Evolutionary conservation across 2,329 filamentous ascomycete species (phyloP).

Genomic region (Parastagonospora avenae): DNA sequence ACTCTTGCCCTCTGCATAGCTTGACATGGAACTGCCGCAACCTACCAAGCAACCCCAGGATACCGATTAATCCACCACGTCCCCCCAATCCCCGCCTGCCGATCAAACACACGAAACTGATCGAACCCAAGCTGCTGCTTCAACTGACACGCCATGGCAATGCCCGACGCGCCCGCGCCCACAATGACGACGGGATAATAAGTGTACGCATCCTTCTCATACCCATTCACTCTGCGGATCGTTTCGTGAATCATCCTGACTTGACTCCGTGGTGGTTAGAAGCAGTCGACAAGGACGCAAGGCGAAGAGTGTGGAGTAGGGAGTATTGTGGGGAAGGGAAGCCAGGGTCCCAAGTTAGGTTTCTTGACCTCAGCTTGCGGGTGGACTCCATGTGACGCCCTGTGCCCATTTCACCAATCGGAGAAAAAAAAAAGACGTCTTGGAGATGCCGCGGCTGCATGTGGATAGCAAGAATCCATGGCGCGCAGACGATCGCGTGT

Average conservation of each 20-base stretch:
- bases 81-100: constrained; percentile 62
- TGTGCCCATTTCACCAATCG: too few relatives aligned
- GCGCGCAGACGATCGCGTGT: too few relatives aligned
- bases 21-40: neutral
- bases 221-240: constrained; percentile 46
- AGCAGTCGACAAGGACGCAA: neutral
- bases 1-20: neutral
- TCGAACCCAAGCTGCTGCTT: constrained; percentile 63
- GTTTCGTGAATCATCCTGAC: constrained; percentile 37
- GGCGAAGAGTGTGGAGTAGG: too few relatives aligned
- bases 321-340: too few relatives aligned
- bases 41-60: constrained; percentile 49
- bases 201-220: constrained; percentile 46
- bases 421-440: too few relatives aligned
- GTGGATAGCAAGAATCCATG: too few relatives aligned
- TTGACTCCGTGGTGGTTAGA: neutral
- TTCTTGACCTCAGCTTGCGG: too few relatives aligned
- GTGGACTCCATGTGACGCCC: too few relatives aligned
- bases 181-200: constrained; percentile 61
- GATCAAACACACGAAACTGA: constrained; percentile 66
- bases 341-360: too few relatives aligned
- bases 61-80: constrained; percentile 70
- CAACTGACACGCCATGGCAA: constrained; percentile 65
- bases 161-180: constrained; percentile 66
- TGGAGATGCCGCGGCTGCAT: too few relatives aligned